Percentiles rank a stretch among this genome's conserved stretches.
Conservation (phyloP, 1,284 basidiomycete genomes). For the Pseudomicrostroma phylloplanum region DNA sequence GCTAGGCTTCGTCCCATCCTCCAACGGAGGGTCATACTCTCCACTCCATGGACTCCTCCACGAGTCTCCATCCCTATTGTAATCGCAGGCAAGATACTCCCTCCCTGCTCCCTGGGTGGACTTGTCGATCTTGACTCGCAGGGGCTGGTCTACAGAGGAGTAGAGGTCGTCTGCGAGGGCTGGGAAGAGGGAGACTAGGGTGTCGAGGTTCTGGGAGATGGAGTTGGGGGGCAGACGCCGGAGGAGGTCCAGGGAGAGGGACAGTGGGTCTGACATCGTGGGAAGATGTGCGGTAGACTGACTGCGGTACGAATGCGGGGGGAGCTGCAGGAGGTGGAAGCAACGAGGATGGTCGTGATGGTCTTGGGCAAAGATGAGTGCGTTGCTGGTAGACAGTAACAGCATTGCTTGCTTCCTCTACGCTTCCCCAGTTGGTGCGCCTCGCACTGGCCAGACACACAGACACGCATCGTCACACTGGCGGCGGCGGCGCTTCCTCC, state of each 20-base stretch:
- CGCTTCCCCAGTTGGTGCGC: too few relatives aligned
- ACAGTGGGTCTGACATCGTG: conserved; percentile 32
- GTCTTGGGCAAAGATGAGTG: too few relatives aligned
- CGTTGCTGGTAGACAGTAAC: too few relatives aligned
- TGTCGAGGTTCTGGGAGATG: conserved; percentile 78
- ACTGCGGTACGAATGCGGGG: too few relatives aligned
- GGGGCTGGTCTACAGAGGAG: conserved; percentile 89
- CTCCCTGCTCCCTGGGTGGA: conserved; percentile 60
- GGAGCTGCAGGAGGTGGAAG: too few relatives aligned
- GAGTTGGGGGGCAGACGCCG: conserved; percentile 87
- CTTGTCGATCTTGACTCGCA: conserved; percentile 72
- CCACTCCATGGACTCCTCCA: conserved; percentile 97
- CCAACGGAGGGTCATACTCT: conserved; percentile 76
- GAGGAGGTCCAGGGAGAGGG: conserved; percentile 67
- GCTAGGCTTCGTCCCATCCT: conserved; percentile 75
- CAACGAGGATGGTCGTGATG: too few relatives aligned
- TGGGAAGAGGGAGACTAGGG: conserved; percentile 66
- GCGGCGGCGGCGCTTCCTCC: too few relatives aligned
- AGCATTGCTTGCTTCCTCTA: too few relatives aligned
- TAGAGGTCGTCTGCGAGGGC: conserved; percentile 92
- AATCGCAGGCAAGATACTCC: conserved; percentile 93
- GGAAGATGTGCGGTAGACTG: too few relatives aligned
- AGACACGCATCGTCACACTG: too few relatives aligned
- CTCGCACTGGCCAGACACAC: too few relatives aligned
- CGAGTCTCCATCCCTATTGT: conserved; percentile 92